phyloP scores from a whole-genome alignment of 2,329 filamentous ascomycete genomes.

The Talaromyces sp. region DNA sequence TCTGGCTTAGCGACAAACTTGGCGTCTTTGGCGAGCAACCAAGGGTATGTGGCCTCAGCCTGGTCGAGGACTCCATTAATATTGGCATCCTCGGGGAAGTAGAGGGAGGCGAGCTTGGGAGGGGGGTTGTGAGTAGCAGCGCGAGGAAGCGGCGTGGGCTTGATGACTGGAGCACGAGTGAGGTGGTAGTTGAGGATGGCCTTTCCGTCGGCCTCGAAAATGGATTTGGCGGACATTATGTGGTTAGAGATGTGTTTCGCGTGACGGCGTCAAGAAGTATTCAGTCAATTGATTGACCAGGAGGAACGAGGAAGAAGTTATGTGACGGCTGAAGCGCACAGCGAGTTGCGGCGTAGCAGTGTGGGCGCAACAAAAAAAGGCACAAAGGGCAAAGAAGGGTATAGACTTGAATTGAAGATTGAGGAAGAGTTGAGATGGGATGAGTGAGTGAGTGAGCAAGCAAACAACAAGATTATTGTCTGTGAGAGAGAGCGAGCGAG shows the following conservation, averaged over 20 bases:
- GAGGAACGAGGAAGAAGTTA: not conserved
- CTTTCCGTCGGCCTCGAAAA: constrained; percentile 99
- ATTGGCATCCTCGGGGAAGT: constrained; percentile 85
- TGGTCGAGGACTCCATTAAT: constrained; percentile 83
- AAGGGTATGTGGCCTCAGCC: constrained; percentile 94
- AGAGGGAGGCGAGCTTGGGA: constrained; percentile 80
- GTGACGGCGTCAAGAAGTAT: not conserved
- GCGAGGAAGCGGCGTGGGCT: constrained; percentile 85
- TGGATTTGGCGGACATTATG: constrained; percentile 91
- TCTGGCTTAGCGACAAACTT: constrained; percentile 99
- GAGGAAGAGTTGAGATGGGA: not conserved
- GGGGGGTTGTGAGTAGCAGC: constrained; percentile 87
- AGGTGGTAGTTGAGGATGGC: constrained; percentile 99
- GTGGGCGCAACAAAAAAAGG: not conserved
- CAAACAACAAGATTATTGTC: constrained; percentile 3
- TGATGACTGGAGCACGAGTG: constrained; percentile 93
- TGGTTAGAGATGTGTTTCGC: constrained; percentile 1
- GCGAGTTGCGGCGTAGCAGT: not conserved
- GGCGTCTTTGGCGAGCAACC: constrained; percentile 74
- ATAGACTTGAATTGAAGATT: not conserved
- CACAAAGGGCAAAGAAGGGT: not conserved
- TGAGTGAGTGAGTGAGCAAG: not conserved
- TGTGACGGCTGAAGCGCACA: not conserved
- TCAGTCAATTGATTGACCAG: not conserved
- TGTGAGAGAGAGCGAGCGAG: not conserved